A percentile compares a stretch with the other conserved stretches of the same genome.
These are phyloP conservation scores for Lepidium africanum DNA, from an alignment of 345 rosid genomes.

Conservation along the genomic window DNA sequence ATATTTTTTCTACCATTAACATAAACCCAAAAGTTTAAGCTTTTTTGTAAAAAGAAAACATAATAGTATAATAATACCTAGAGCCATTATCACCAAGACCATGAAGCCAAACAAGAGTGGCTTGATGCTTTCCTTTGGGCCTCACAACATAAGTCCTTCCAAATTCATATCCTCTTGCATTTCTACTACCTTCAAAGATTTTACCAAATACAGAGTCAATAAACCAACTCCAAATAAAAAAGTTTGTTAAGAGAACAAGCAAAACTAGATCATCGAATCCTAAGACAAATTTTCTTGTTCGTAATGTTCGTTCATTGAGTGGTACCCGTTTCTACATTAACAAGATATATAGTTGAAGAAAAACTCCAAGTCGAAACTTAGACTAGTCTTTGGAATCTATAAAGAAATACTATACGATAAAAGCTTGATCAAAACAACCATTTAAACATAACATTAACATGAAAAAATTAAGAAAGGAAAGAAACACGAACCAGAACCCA, in stretches of 20 bases:
- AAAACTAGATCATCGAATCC: background rate
- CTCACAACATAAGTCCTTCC: conserved; percentile 76
- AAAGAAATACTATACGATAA: background rate
- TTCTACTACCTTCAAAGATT: conserved; percentile 48
- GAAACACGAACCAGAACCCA: conserved; percentile 63
- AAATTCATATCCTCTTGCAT: conserved; percentile 52
- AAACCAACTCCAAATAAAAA: background rate
- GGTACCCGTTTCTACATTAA: too few species aligned
- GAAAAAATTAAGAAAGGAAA: background rate
- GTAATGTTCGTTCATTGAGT: too few species aligned
- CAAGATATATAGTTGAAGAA: too few species aligned
- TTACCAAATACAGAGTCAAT: conserved; percentile 10
- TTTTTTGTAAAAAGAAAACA: background rate
- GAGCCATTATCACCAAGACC: conserved; percentile 81
- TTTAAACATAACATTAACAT: background rate
- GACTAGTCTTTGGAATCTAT: background rate
- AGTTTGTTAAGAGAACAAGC: background rate
- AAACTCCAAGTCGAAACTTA: background rate
- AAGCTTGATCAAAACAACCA: conserved; percentile 2
- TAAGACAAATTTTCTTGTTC: too few species aligned
- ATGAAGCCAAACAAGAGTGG: conserved; percentile 69
- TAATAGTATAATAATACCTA: conserved; percentile 31
- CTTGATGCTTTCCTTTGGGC: conserved; percentile 76
- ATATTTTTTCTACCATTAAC: background rate
- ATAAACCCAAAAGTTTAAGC: conserved; percentile 21